Evolutionary conservation across 139 green algal species (phyloP).

Genomic region (Asterochloris sp.): DNA sequence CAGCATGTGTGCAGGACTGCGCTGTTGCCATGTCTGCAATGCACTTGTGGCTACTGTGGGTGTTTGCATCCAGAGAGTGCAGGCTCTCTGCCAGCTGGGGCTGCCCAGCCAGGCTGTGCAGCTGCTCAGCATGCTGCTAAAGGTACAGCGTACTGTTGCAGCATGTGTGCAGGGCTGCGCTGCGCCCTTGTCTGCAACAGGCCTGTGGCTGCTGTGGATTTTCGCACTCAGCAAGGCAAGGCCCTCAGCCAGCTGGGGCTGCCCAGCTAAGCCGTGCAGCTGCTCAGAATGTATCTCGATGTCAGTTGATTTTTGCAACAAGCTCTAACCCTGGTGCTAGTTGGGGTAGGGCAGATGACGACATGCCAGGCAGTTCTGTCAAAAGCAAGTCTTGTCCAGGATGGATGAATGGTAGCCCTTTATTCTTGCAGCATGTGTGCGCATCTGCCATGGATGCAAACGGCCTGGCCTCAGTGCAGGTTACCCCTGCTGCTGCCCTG

Average conservation of each 20-base stretch:
- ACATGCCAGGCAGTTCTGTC: too few species aligned
- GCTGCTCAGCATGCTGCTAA: background rate
- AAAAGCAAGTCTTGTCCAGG: too few species aligned
- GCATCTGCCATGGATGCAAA: too few species aligned
- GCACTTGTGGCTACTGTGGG: background rate
- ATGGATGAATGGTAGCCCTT: too few species aligned
- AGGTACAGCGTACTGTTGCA: too few species aligned
- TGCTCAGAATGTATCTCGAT: background rate
- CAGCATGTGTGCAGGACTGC: background rate
- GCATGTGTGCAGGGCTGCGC: background rate
- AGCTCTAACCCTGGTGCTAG: too few species aligned
- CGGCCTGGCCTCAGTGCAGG: too few species aligned
- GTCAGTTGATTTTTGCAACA: background rate
- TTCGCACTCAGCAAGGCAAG: background rate
- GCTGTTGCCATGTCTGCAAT: background rate
- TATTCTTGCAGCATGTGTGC: too few species aligned
- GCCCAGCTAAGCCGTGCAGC: background rate
- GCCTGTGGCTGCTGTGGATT: background rate
- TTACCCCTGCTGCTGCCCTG: too few species aligned
- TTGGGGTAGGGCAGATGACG: too few species aligned
- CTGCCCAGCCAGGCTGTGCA: background rate
- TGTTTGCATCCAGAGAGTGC: background rate
- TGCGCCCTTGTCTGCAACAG: background rate
- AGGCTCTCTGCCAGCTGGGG: slow-evolving; percentile 7
- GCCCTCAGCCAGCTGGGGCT: slow-evolving; percentile 14